These are phyloP conservation scores for Rhododendron kiyosumense DNA, from an alignment of 148 eudicot species.

Conservation along the genomic window DNA sequence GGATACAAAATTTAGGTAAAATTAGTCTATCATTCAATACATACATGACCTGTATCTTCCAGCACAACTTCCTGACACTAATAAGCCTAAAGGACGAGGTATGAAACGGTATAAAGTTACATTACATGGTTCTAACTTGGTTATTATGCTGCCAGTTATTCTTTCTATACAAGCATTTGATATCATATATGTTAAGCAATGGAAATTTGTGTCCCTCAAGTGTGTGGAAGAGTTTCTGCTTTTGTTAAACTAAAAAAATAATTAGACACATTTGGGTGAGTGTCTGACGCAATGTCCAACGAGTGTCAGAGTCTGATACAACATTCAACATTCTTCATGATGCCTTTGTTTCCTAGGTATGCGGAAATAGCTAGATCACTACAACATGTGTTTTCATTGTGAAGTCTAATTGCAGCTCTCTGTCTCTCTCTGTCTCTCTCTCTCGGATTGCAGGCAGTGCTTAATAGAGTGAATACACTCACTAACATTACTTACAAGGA, in stretches of 20 bases:
- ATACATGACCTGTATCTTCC: background rate
- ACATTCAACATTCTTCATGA: no score
- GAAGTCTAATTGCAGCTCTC: background rate
- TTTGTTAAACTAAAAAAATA: no score
- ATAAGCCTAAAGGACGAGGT: background rate
- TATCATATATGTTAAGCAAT: background rate
- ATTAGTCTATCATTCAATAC: background rate
- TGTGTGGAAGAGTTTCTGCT: no score
- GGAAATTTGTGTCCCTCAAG: background rate
- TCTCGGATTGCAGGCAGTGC: slow-evolving; percentile 45
- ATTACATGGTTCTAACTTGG: background rate
- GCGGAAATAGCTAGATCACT: no score
- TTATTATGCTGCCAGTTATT: background rate
- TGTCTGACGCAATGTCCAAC: no score
- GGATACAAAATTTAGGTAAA: background rate
- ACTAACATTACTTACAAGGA: slow-evolving; percentile 82
- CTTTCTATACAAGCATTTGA: background rate
- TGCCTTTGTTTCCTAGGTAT: no score
- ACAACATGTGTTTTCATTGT: no score
- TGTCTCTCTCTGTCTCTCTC: no score
- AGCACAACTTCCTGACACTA: background rate
- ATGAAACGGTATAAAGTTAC: background rate
- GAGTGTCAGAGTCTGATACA: no score
- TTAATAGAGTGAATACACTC: slow-evolving; percentile 66
- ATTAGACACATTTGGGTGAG: no score